Evolutionary conservation across 768 basidiomycete species (phyloP).

Genomic region (Boletus insuetus): DNA sequence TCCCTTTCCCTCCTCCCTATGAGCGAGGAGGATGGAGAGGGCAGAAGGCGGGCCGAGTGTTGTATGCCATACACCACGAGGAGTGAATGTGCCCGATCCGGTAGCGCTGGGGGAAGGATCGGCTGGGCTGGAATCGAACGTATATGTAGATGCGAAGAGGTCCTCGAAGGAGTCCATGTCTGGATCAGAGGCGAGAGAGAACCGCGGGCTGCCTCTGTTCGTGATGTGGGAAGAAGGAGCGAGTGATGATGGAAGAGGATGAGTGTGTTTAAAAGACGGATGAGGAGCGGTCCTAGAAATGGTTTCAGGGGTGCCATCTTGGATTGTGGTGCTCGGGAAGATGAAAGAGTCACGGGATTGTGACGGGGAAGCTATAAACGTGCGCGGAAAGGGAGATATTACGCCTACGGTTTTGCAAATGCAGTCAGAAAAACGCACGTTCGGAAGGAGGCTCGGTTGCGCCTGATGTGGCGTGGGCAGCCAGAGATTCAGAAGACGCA

Average conservation of each 20-base stretch:
- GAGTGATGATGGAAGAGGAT: slow-evolving; percentile 24
- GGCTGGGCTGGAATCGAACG: slow-evolving; percentile 20
- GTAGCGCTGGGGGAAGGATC: slow-evolving; percentile 1
- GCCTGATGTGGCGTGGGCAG: slow-evolving; percentile 16
- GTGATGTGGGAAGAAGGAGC: slow-evolving; percentile 20
- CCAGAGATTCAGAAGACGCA: background rate
- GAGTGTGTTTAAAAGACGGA: slow-evolving; percentile 16
- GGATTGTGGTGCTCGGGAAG: slow-evolving; percentile 32
- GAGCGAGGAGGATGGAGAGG: slow-evolving; percentile 37
- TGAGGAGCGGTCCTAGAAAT: slow-evolving; percentile 13
- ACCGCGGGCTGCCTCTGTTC: slow-evolving; percentile 22
- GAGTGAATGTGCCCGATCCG: slow-evolving; percentile 17
- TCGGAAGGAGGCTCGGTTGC: slow-evolving; percentile 19
- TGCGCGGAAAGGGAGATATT: slow-evolving; percentile 14
- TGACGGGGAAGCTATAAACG: slow-evolving; percentile 24
- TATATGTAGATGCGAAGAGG: slow-evolving; percentile 31
- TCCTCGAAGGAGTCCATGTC: slow-evolving; percentile 26
- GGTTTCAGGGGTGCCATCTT: slow-evolving; percentile 25
- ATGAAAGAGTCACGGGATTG: slow-evolving; percentile 38
- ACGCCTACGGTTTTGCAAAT: slow-evolving; percentile 8
- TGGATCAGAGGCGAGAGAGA: slow-evolving; percentile 22
- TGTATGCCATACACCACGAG: slow-evolving; percentile 23
- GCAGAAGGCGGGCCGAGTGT: slow-evolving; percentile 29
- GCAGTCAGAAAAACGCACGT: slow-evolving; percentile 22
- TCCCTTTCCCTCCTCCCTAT: slow-evolving; percentile 7